Base-by-base conservation (phyloP, 1,284 basidiomycete species). In the Sporisorium iseilematis-ciliati region DNA sequence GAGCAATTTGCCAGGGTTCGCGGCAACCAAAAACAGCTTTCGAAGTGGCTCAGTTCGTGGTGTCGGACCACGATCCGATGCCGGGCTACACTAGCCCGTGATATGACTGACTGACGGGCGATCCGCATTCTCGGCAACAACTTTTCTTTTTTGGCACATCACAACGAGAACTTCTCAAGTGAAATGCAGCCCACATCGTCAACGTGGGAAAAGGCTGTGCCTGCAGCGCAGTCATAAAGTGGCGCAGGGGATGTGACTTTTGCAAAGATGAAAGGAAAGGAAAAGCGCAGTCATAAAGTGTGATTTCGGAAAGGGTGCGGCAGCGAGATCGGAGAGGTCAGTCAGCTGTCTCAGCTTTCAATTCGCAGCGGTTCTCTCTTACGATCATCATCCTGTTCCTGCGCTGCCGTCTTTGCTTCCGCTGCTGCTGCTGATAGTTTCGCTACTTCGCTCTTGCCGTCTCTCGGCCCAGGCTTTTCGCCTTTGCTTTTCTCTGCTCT, bases 51-150 rank as follows among this genome's bases (percentile, higher is more conserved):
- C 4, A 14, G 45, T 26, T 26, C 33, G 33, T 11, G 43, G 45
- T 46, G 45, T 46, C 46, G 46, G 26, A 29, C 46, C 46, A 48
- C 14, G 46, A 29, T 21, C 46, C 46, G 46, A 48, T 48, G 46
- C 46, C 46, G 26, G 18, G 26, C 29, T 48, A 31, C 46, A 23
- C 46, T 29, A 29, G n/a, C 8, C n/a, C 25, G 35, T 38, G 16
- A 3, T 38, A 35, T 35, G 8, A 35, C n/a, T n/a, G n/a, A n/a
- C n/a, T 35, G 33, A 35, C 33, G 35, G 35, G 35, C 35, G 49
- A 16, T 23, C 49, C 31, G 49, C 49, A 50, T 50, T 35, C 49
- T 50, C n/a, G 49, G 49, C 49, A 50, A 48, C 46, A 29, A 18
- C n/a, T 48, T 46, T 46, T 26, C 29, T 31, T 11, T 48, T 48